A percentile compares a stretch with the other conserved stretches of the same genome.
phyloP scores from a whole-genome alignment of 2,329 filamentous ascomycete species.

The Pleurostoma richardsiae region DNA sequence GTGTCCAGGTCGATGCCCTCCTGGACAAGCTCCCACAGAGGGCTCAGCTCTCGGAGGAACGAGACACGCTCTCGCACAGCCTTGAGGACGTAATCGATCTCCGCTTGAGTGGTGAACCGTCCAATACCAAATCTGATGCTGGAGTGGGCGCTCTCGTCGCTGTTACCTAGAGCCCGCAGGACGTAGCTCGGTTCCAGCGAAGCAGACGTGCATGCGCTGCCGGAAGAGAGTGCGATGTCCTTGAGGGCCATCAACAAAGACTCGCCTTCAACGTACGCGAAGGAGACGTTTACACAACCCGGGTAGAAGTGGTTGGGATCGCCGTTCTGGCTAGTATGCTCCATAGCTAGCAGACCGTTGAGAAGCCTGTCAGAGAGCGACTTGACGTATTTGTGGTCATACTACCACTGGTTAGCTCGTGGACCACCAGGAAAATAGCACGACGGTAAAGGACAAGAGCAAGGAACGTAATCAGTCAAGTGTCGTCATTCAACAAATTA shows the following conservation, averaged over 20 bases:
- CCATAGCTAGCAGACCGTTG: constrained; percentile 77
- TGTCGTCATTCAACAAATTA: constrained; percentile 61
- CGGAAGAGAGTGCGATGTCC: constrained; percentile 94
- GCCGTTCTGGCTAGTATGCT: constrained; percentile 90
- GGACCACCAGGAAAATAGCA: neutral
- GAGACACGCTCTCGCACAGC: constrained; percentile 86
- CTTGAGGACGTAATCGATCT: constrained; percentile 97
- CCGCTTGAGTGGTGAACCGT: constrained; percentile 87
- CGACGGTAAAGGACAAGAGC: no score
- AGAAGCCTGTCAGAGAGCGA: constrained; percentile 77
- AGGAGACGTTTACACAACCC: constrained; percentile 96
- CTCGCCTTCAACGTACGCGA: constrained; percentile 97
- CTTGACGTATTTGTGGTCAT: constrained; percentile 83
- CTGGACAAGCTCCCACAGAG: constrained; percentile 95
- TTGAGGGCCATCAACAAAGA: constrained; percentile 97
- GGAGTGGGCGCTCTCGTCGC: constrained; percentile 95
- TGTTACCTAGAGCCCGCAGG: constrained; percentile 87
- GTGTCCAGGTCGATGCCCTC: constrained; percentile 93
- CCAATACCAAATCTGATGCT: constrained; percentile 98
- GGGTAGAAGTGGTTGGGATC: constrained; percentile 81
- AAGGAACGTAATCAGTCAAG: no score
- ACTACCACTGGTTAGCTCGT: constrained; percentile 50
- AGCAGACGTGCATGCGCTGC: constrained; percentile 93
- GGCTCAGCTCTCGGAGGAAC: constrained; percentile 91
- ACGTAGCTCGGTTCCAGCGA: constrained; percentile 97